A percentile compares a stretch with the other conserved stretches of the same genome.
Evolutionary conservation across 148 eudicot species (phyloP).

Genomic region (Fagopyrum tataricum): DNA sequence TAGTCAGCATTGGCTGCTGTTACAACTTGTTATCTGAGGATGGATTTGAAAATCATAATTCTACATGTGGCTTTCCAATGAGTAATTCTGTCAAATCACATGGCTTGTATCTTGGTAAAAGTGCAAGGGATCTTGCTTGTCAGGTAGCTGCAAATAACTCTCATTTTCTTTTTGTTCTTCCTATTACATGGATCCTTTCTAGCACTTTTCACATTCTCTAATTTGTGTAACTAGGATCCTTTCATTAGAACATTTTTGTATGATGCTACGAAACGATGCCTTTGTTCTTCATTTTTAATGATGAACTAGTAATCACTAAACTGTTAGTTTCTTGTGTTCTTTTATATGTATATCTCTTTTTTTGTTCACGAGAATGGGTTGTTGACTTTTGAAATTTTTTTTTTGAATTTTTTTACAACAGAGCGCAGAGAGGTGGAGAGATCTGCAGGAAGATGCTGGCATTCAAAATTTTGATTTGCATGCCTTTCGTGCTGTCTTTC

Average conservation of each 20-base stretch:
- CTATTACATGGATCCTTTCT: background rate
- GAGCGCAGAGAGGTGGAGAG: constrained; percentile 94
- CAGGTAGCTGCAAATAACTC: constrained; percentile 40
- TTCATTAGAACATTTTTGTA: background rate
- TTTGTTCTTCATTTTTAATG: background rate
- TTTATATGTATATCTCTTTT: background rate
- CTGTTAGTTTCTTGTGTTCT: background rate
- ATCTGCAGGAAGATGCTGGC: constrained; percentile 54
- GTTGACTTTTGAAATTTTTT: background rate
- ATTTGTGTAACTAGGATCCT: background rate
- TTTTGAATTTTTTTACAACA: constrained; percentile 17
- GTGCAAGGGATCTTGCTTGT: constrained; percentile 90
- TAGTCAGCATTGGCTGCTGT: constrained; percentile 89
- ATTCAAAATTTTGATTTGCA: constrained; percentile 87
- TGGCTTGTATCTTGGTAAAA: constrained; percentile 57
- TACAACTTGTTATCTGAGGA: constrained; percentile 89
- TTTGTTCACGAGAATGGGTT: background rate
- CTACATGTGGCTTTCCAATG: constrained; percentile 63
- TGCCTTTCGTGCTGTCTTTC: constrained; percentile 90
- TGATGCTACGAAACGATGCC: background rate
- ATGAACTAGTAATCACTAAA: too few species aligned
- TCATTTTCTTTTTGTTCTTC: background rate
- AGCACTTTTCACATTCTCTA: background rate
- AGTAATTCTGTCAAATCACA: constrained; percentile 53
- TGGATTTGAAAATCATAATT: constrained; percentile 27